Base-by-base conservation (phyloP, 345 rosid species). In the Boechera divaricarpa region DNA sequence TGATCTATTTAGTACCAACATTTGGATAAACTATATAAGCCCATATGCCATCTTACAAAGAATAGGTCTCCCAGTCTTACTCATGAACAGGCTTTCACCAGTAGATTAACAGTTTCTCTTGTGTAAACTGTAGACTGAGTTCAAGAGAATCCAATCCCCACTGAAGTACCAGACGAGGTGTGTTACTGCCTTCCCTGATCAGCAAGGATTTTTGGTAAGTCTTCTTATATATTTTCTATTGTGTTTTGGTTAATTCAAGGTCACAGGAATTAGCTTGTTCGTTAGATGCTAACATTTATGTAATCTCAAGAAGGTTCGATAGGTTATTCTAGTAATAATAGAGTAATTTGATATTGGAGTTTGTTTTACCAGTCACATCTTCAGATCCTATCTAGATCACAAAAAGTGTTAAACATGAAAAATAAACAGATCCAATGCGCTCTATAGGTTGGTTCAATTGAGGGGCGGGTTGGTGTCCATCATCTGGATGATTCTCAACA, bases 171-270 rank as follows among this genome's bases (percentile, higher is more conserved):
- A 91, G 84, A 91, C 98, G 35, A 87, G 99, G 82, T 91, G 97
- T 82, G 88, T 96, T 64, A 93, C 97, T 58, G 96, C 97, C 73
- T 95, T 95, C 82, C 99, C 99, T 49, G 99, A 92, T 81, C 99
- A 95, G 83, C 98, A 91, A 85, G 99, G 99, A 35, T 91, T 95
- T 82, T 72, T 96, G 91, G 99, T 96, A 90, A 11, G 86, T 39
- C 21, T 67, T 67, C 41, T 15, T 48, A 55, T 38, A 58, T 72
- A 44, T 51, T 11, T 49, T 45, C 31, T 35, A 0, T 51, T 10
- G 31, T 67, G 41, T 21, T 45, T 67, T 54, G 38, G 52, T 61
- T 68, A 21, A 39, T 29, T 41, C 10, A 44, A 4, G 24, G 51
- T 60, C 10, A 2, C 32, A 49, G 6, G 63, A 65, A 65, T 66